phyloP scores from a whole-genome alignment of 1,284 basidiomycete species.

The Cystobasidiaceae sp. region DNA sequence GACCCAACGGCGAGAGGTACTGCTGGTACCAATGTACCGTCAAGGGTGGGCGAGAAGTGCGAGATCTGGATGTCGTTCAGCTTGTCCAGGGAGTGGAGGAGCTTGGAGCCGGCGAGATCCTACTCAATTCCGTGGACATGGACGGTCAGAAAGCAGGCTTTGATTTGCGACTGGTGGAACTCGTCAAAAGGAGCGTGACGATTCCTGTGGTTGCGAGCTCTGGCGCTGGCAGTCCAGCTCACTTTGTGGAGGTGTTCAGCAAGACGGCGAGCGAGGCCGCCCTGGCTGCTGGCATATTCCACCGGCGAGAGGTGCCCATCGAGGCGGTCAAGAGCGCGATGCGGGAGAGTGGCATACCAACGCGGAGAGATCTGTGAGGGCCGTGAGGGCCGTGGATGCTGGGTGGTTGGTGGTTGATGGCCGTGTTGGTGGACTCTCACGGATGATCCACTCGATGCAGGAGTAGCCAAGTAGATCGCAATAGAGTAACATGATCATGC shows the following conservation, averaged over 20 bases:
- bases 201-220: slow-evolving; percentile 95
- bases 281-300: slow-evolving; percentile 95
- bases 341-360: slow-evolving; percentile 32
- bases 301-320: slow-evolving; percentile 73
- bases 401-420: not conserved
- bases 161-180: slow-evolving; percentile 71
- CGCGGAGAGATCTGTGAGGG: slow-evolving; percentile 22
- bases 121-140: slow-evolving; percentile 94
- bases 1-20: slow-evolving; percentile 62
- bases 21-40: slow-evolving; percentile 99
- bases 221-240: slow-evolving; percentile 73
- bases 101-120: slow-evolving; percentile 89
- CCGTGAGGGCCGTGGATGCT: not conserved
- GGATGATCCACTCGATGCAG: no score
- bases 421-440: not conserved
- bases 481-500: no score
- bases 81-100: slow-evolving; percentile 80
- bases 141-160: slow-evolving; percentile 93
- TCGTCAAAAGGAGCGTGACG: slow-evolving; percentile 68
- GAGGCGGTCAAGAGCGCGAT: slow-evolving; percentile 49
- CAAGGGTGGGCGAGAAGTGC: slow-evolving; percentile 78
- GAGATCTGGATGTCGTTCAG: slow-evolving; percentile 88
- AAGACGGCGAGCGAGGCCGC: slow-evolving; percentile 82
- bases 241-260: slow-evolving; percentile 82
- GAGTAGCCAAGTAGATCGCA: no score